These are phyloP conservation scores for Yarrowia deformans DNA, from an alignment of 805 yeast genomes.

Conservation along the genomic window DNA sequence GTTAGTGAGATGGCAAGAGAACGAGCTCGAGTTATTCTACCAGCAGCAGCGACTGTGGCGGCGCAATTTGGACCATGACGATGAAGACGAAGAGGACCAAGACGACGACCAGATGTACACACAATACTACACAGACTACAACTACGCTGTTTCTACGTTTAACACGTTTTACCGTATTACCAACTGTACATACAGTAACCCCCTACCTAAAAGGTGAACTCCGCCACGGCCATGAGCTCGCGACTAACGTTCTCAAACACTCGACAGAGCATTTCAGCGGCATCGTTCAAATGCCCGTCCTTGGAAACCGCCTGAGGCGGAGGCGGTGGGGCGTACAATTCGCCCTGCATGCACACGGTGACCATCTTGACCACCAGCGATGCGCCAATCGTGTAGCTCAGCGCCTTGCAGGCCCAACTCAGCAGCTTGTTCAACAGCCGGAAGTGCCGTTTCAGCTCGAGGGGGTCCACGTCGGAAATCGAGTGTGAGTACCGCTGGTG, in stretches of 20 bases:
- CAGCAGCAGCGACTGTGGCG: no score
- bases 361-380: conserved; percentile 18
- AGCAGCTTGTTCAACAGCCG: neutral
- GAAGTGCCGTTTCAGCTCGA: conserved; percentile 37
- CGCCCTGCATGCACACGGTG: conserved; percentile 13
- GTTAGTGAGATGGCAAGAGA: no score
- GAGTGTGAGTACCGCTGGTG: conserved; percentile 40
- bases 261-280: neutral
- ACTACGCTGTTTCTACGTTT: no score
- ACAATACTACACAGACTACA: no score
- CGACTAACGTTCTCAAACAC: conserved; percentile 22
- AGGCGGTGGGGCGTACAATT: conserved; percentile 20
- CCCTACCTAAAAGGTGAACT: conserved; percentile 9
- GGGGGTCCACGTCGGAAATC: conserved; percentile 44
- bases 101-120: no score
- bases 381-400: conserved; percentile 24
- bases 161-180: no score
- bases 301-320: conserved; percentile 3
- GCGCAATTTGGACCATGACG: no score
- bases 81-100: no score
- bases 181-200: no score
- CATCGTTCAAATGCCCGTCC: conserved; percentile 2
- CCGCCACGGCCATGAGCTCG: conserved; percentile 17
- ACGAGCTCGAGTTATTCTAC: no score
- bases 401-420: conserved; percentile 13